Percentiles rank a stretch among this genome's conserved stretches.
These are phyloP conservation scores for Climacium dendroides DNA, from an alignment of 225 moss, liverwort and hornwort genomes.

Conservation along the genomic window DNA sequence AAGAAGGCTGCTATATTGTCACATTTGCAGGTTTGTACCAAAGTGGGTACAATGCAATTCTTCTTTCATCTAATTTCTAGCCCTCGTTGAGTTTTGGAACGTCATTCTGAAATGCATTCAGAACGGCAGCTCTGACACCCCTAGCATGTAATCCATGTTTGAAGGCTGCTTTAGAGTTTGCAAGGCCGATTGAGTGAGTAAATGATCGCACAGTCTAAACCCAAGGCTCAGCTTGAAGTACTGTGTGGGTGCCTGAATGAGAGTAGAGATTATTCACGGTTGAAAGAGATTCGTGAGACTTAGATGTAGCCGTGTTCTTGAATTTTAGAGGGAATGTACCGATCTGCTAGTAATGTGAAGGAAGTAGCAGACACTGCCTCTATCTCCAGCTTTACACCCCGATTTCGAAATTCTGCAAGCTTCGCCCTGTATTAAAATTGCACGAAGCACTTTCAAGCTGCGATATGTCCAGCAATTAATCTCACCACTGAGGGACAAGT, in stretches of 20 bases:
- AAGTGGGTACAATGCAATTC: not conserved
- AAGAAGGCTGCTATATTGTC: not conserved
- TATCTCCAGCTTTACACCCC: conserved; percentile 46
- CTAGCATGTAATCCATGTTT: not conserved
- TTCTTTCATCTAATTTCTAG: not conserved
- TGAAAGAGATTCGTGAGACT: not conserved
- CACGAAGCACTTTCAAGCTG: not conserved
- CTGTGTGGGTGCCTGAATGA: not conserved
- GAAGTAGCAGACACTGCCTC: conserved; percentile 53
- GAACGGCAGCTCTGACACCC: not conserved
- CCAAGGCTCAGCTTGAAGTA: not conserved
- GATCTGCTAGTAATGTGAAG: conserved; percentile 40
- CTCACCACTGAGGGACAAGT: not conserved
- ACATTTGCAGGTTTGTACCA: not conserved
- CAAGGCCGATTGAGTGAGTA: not conserved
- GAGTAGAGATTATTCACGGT: not conserved
- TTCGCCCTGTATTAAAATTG: conserved; percentile 16
- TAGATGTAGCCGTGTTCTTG: conserved; percentile 15
- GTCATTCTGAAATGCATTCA: not conserved
- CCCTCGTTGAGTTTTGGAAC: not conserved
- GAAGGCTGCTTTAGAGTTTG: not conserved
- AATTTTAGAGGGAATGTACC: conserved; percentile 46
- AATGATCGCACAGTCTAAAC: not conserved
- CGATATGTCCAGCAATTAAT: not conserved
- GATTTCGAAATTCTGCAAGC: conserved; percentile 32